These are phyloP conservation scores for Quercus berberidifolia DNA, from an alignment of 306 rosid species.

Conservation along the genomic window DNA sequence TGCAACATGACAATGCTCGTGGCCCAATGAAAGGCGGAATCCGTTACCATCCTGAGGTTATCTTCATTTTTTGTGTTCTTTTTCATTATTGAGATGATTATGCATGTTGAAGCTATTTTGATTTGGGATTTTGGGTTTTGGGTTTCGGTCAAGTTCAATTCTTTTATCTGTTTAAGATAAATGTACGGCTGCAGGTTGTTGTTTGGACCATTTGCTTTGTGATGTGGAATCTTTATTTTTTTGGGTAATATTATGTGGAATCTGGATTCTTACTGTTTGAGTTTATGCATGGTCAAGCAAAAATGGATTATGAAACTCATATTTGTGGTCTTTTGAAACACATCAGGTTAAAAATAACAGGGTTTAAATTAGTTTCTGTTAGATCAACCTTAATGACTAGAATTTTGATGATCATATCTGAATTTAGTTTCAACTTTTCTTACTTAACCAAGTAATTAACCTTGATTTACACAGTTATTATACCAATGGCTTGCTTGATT, in stretches of 20 bases:
- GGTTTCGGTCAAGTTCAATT: conserved; percentile 16
- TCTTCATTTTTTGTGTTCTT: not conserved
- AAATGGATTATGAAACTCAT: not conserved
- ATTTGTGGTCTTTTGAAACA: not conserved
- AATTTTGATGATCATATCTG: not conserved
- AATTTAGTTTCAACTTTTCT: not conserved
- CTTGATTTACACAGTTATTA: not conserved
- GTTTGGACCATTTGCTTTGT: not conserved
- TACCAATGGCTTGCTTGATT: not conserved
- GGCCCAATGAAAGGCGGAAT: conserved; percentile 90
- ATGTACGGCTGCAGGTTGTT: not conserved
- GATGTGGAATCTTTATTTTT: not conserved
- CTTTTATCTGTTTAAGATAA: not conserved
- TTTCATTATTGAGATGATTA: not conserved
- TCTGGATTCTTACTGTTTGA: conserved; percentile 9
- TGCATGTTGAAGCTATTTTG: not conserved
- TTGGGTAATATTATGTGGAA: no score
- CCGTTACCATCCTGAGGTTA: conserved; percentile 76
- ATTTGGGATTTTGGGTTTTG: conserved; percentile 18
- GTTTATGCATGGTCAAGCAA: not conserved
- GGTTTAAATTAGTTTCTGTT: not conserved
- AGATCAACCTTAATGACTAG: not conserved
- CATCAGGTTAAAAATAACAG: not conserved
- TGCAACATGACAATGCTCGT: conserved; percentile 83
- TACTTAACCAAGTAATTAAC: not conserved